Conservation (phyloP, 148 eudicot species). For the Arctostaphylos glauca region DNA sequence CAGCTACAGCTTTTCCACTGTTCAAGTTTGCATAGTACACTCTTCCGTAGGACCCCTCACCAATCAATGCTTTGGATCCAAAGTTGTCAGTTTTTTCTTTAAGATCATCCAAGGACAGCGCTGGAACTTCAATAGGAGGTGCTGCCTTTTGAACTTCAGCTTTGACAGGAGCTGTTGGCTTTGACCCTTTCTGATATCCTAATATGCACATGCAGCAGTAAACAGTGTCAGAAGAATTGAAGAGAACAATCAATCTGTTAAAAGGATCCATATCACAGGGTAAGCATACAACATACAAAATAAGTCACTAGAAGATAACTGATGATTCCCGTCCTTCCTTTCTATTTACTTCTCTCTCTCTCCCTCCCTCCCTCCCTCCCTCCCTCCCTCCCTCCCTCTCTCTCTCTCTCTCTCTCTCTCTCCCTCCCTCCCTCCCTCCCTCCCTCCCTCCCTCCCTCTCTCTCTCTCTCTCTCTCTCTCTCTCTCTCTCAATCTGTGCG, state of each 20-base stretch:
- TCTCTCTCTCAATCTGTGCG: too few species aligned
- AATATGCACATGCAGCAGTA: neutral
- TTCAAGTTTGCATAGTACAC: slow-evolving; percentile 64
- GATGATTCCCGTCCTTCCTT: neutral
- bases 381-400: too few species aligned
- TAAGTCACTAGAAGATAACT: neutral
- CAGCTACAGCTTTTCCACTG: slow-evolving; percentile 66
- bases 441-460: too few species aligned
- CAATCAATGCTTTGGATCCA: slow-evolving; percentile 76
- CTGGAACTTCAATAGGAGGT: slow-evolving; percentile 63
- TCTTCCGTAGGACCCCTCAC: slow-evolving; percentile 91
- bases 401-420: too few species aligned
- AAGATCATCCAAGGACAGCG: slow-evolving; percentile 65
- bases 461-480: neutral
- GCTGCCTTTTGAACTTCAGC: slow-evolving; percentile 46
- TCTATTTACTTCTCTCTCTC: too few species aligned
- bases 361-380: too few species aligned
- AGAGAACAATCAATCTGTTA: neutral
- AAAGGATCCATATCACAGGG: neutral
- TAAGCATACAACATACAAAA: neutral
- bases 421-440: too few species aligned
- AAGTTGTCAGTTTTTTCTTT: slow-evolving; percentile 75
- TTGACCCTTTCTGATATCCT: slow-evolving; percentile 41
- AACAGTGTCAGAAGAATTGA: neutral
- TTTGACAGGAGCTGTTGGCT: slow-evolving; percentile 44